Evolutionary conservation across 257 asterid genomes (phyloP).

Genomic region (Rubia yunnanensis): DNA sequence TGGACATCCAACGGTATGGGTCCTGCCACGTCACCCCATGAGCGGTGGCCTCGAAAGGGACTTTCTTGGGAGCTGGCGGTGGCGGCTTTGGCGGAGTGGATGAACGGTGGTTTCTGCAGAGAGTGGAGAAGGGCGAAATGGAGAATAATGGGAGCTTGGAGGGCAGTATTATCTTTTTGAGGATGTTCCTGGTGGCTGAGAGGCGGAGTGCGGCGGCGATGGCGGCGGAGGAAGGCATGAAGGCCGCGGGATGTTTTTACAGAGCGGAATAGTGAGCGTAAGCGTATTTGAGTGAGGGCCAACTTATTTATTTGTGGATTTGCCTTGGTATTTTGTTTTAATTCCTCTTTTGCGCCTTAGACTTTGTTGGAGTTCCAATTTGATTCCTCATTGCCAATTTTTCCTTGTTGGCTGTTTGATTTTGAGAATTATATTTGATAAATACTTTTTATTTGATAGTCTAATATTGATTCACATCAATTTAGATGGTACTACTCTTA

Average conservation of each 20-base stretch:
- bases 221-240: slow-evolving; percentile 21
- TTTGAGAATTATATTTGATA: too few species aligned
- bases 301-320: neutral
- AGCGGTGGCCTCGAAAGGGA: slow-evolving; percentile 50
- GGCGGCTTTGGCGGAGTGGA: slow-evolving; percentile 23
- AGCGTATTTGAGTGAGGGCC: neutral
- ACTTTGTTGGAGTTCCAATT: neutral
- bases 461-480: too few species aligned
- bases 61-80: slow-evolving; percentile 63
- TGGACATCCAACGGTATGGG: slow-evolving; percentile 85
- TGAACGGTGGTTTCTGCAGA: slow-evolving; percentile 26
- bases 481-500: neutral
- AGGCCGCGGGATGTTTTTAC: neutral
- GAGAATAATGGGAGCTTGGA: slow-evolving; percentile 15
- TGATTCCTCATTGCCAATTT: neutral
- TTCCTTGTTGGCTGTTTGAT: too few species aligned
- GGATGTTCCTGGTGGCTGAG: slow-evolving; percentile 12
- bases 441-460: too few species aligned
- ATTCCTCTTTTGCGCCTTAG: neutral
- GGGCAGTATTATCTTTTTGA: slow-evolving; percentile 21
- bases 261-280: neutral
- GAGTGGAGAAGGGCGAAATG: slow-evolving; percentile 38
- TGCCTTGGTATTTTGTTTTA: neutral
- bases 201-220: slow-evolving; percentile 9
- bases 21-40: slow-evolving; percentile 65